These are phyloP conservation scores for Diplodia corticola DNA, from an alignment of 2,329 filamentous ascomycete genomes.

Conservation along the genomic window DNA sequence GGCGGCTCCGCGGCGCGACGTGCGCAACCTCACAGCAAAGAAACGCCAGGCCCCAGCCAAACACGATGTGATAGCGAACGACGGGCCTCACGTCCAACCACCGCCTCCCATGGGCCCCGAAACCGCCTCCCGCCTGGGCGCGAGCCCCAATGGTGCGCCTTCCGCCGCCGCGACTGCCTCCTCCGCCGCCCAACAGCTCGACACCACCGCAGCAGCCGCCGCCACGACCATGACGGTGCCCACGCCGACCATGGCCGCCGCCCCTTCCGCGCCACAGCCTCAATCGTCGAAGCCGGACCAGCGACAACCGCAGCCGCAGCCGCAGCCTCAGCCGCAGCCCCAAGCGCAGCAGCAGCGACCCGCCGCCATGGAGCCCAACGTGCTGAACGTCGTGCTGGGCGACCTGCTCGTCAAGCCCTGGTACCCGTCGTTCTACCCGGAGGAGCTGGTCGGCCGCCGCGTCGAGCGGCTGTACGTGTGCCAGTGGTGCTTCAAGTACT, in stretches of 20 bases:
- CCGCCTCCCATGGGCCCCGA: slow-evolving; percentile 21
- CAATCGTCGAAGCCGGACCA: background rate
- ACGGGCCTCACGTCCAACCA: slow-evolving; percentile 1
- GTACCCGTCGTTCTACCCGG: slow-evolving; percentile 86
- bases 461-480: slow-evolving; percentile 74
- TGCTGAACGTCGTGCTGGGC: slow-evolving; percentile 83
- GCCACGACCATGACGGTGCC: background rate
- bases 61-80: slow-evolving; percentile 16
- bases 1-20: slow-evolving; percentile 9
- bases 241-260: slow-evolving; percentile 1
- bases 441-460: slow-evolving; percentile 57
- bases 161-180: background rate
- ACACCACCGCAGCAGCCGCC: background rate
- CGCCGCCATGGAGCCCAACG: slow-evolving; percentile 63
- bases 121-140: background rate
- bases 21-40: slow-evolving; percentile 16
- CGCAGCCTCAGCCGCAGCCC: background rate
- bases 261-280: background rate
- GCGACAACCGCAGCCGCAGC: background rate
- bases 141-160: slow-evolving; percentile 20
- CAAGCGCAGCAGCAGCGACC: slow-evolving; percentile 8
- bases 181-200: background rate
- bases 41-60: slow-evolving; percentile 9
- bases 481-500: slow-evolving; percentile 92
- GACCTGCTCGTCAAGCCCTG: slow-evolving; percentile 82